phyloP scores from a whole-genome alignment of 345 rosid genomes.

The Noccaea caerulescens region DNA sequence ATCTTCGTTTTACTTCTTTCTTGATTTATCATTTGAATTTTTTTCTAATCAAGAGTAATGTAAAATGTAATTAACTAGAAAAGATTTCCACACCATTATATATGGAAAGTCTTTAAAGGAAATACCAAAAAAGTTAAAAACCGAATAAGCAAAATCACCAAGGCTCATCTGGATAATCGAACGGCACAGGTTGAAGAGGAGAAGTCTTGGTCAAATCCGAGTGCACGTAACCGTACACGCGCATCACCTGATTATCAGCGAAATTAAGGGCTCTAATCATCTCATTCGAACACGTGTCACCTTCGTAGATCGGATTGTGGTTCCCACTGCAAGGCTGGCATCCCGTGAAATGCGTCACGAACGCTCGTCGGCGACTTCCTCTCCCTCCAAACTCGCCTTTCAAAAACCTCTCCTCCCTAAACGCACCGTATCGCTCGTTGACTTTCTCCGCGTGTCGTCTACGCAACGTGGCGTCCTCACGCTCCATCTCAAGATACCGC shows the following conservation, averaged over 20 bases:
- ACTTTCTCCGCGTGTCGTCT: constrained; percentile 87
- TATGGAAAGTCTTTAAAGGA: constrained; percentile 4
- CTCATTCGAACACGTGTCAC: constrained; percentile 76
- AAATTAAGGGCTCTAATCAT: constrained; percentile 86
- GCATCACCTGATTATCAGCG: constrained; percentile 89
- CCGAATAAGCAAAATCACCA: constrained; percentile 48
- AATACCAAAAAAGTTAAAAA: background rate
- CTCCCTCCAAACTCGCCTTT: constrained; percentile 61
- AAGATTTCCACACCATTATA: background rate
- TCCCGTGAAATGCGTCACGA: constrained; percentile 90
- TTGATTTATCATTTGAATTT: background rate
- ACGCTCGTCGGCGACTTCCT: constrained; percentile 68
- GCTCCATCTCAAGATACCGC: constrained; percentile 57
- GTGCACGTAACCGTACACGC: constrained; percentile 71
- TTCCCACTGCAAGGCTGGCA: constrained; percentile 94
- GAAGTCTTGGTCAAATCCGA: constrained; percentile 62
- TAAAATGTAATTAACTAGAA: constrained; percentile 6
- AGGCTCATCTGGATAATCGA: constrained; percentile 74
- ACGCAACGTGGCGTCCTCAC: constrained; percentile 48
- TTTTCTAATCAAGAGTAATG: background rate
- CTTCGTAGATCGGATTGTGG: constrained; percentile 63
- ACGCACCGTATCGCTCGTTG: constrained; percentile 69
- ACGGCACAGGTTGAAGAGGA: constrained; percentile 63
- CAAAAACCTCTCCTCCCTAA: constrained; percentile 57
- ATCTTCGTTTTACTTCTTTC: background rate